Base-by-base conservation (phyloP, 176 grass and related monocot species). In the Triticum turgidum region DNA sequence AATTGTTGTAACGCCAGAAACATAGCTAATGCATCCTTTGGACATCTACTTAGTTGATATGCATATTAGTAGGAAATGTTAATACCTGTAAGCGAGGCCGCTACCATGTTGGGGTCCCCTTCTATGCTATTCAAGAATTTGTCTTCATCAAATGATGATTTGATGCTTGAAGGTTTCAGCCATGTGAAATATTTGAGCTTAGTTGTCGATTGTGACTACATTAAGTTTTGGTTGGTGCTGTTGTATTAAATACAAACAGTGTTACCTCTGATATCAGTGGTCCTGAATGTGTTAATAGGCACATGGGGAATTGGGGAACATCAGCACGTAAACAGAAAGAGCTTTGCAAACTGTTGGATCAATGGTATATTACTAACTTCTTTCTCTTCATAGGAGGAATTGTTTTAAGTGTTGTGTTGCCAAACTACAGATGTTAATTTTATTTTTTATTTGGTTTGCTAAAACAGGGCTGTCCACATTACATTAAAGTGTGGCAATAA, bases 301-400 rank as follows among this genome's bases (percentile, higher is more conserved):
- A 94, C 59, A 94, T 98, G 96, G 82, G 91, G 82, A 95, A 30
- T 62, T 98, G 93, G 93, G 93, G 96, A 86, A 98, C 91, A 85
- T 95, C 93, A 91, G 45, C 76, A 37, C 79, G 73, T 63, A 98
- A 92, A 87, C 88, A 94, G 87, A 90, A 66, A 80, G 87, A 98
- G 65, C 91, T 98, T 84, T 73, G 81, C 83, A 89, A 98, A 95
- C 88, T 98, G 96, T 86, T 98, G 91, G 93, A 98, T 61, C 88
- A 95, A 90, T 98, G 93, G 96, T 98, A 98, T 86, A 37, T 73
- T 34, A 72, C 82, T 70, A 34, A 75, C 82, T 49, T 9, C 29
- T 47, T 58, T 70, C 75, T 30, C n/a, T 73, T 22, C 35, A 72
- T 73, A 73, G 69, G 37, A 24, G 37, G 20, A 39, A 13, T 41